These are phyloP conservation scores for Helichrysum umbraculigerum DNA, from an alignment of 129 eudicot genomes.

Conservation along the genomic window DNA sequence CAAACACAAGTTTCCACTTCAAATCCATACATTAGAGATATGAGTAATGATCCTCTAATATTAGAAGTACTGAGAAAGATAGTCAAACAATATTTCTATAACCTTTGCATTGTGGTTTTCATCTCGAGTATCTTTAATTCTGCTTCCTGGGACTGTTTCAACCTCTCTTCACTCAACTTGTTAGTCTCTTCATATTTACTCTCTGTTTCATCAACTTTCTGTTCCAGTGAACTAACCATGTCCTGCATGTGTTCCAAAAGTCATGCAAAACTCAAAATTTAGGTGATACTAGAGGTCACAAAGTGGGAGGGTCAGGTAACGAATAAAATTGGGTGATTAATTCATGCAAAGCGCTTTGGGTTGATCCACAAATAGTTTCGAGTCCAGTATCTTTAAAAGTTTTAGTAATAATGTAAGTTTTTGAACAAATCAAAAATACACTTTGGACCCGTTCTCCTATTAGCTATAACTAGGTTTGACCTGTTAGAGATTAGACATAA, in stretches of 20 bases:
- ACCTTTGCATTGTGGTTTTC: slow-evolving; percentile 71
- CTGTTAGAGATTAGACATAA: too few species aligned
- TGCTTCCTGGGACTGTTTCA: slow-evolving; percentile 63
- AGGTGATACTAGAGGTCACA: neutral
- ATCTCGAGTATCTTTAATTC: slow-evolving; percentile 58
- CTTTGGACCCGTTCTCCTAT: neutral
- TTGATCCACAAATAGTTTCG: too few species aligned
- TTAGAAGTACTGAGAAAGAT: slow-evolving; percentile 13
- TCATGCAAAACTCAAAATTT: slow-evolving; percentile 6
- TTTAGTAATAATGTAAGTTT: neutral
- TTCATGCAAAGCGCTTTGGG: neutral
- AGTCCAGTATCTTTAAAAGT: too few species aligned
- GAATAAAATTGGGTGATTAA: neutral
- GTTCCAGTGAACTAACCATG: slow-evolving; percentile 63
- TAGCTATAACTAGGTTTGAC: neutral
- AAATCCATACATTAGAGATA: slow-evolving; percentile 15
- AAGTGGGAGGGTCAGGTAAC: neutral
- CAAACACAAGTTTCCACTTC: slow-evolving; percentile 21
- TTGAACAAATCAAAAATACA: neutral
- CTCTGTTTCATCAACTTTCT: slow-evolving; percentile 64
- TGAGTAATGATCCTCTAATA: neutral
- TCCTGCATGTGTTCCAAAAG: slow-evolving; percentile 39
- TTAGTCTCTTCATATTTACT: slow-evolving; percentile 60
- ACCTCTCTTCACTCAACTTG: slow-evolving; percentile 63
- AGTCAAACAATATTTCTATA: slow-evolving; percentile 17